Evolutionary conservation across 2,329 filamentous ascomycete species (phyloP).

Genomic region (Ceratocystis huliohia): DNA sequence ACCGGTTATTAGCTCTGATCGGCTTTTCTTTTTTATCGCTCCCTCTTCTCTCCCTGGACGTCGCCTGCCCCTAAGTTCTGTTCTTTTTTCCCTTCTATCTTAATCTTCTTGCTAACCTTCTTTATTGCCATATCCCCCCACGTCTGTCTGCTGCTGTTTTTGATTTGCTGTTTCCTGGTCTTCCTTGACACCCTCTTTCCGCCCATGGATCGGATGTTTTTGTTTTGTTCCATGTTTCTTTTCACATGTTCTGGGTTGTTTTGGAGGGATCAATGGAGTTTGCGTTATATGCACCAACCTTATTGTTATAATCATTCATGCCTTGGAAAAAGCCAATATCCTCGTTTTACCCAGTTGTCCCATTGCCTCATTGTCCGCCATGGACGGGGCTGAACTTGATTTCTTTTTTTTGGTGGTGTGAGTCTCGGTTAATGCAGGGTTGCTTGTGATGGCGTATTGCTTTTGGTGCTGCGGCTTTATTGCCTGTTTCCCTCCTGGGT

Average conservation of each 20-base stretch:
- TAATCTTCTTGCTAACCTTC: conserved; percentile 12
- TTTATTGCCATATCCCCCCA: conserved; percentile 18
- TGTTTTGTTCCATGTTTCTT: conserved; percentile 13
- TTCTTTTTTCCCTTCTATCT: not conserved
- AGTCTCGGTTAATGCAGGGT: not conserved
- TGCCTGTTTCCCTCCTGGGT: not conserved
- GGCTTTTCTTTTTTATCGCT: not conserved
- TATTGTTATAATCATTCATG: conserved; percentile 18
- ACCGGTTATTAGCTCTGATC: not conserved
- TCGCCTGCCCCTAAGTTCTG: not conserved
- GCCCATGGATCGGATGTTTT: conserved; percentile 13
- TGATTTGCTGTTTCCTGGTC: conserved; percentile 8
- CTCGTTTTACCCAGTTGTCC: not conserved
- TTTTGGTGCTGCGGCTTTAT: not conserved
- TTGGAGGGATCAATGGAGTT: conserved; percentile 18
- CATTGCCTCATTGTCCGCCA: too few species aligned
- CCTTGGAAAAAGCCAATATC: conserved; percentile 15
- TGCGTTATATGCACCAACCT: conserved; percentile 17
- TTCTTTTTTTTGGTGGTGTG: not conserved
- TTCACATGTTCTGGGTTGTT: conserved; percentile 14
- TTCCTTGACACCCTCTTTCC: conserved; percentile 7
- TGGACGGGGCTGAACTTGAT: not conserved
- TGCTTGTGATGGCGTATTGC: not conserved
- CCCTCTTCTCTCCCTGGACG: not conserved
- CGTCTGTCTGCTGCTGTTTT: conserved; percentile 10